Evolutionary conservation across 2,329 filamentous ascomycete genomes (phyloP).

Genomic region (Lachnellula occidentalis): DNA sequence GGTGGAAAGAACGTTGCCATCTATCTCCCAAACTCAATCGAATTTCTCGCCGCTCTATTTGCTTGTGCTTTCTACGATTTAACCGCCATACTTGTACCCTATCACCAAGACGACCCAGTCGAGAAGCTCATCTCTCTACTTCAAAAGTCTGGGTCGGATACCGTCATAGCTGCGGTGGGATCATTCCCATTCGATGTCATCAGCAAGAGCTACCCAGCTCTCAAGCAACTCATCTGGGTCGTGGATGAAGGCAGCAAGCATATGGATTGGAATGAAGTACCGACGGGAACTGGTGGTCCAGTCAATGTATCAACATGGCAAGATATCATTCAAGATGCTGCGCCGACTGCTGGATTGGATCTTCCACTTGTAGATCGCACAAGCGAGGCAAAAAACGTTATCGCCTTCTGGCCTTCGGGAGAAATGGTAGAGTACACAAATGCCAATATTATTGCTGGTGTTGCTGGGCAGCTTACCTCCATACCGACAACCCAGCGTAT

Average conservation of each 20-base stretch:
- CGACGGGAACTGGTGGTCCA: conserved; percentile 66
- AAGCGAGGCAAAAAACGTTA: conserved; percentile 47
- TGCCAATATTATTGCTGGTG: conserved; percentile 78
- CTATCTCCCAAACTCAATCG: conserved; percentile 88
- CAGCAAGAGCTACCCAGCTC: conserved; percentile 59
- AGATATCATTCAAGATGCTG: conserved; percentile 71
- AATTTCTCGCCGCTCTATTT: conserved; percentile 77
- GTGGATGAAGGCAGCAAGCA: conserved; percentile 86
- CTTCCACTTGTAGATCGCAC: conserved; percentile 59
- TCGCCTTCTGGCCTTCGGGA: conserved; percentile 62
- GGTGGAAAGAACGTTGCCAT: conserved; percentile 75
- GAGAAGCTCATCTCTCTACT: conserved; percentile 67
- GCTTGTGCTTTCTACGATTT: conserved; percentile 81
- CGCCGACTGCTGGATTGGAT: conserved; percentile 51
- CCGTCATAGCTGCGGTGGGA: conserved; percentile 78
- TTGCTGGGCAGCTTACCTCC: conserved; percentile 70
- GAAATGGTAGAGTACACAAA: conserved; percentile 81
- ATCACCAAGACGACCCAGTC: conserved; percentile 58
- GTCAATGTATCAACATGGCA: conserved; percentile 90
- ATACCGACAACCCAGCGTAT: conserved; percentile 73
- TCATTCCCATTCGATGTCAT: conserved; percentile 76
- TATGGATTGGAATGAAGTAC: conserved; percentile 91
- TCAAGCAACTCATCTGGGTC: conserved; percentile 84
- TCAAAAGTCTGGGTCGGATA: conserved; percentile 67
- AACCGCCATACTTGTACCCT: conserved; percentile 79